A percentile compares a stretch with the other conserved stretches of the same genome.
Conservation (phyloP, 495 filamentous ascomycete genomes). For the Aspergillus sclerotiicarbonarius region DNA sequence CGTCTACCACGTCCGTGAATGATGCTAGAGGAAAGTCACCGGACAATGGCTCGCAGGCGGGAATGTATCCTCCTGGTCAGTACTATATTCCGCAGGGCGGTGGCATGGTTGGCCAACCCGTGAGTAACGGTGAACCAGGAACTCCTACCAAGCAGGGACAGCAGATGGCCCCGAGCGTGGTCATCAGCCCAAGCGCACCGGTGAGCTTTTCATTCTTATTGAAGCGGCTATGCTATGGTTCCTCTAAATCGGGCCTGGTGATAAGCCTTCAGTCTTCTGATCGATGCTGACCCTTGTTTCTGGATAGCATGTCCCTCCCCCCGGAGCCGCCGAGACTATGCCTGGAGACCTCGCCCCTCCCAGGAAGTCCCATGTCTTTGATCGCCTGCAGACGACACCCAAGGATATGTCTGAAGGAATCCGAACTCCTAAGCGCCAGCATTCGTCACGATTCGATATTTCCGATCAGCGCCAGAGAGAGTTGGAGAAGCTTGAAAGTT, state of each 20-base stretch:
- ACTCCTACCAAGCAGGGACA: constrained; percentile 69
- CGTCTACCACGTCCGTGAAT: constrained; percentile 82
- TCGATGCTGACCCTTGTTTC: constrained; percentile 22
- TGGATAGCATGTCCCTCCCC: constrained; percentile 82
- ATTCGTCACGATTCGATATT: constrained; percentile 96
- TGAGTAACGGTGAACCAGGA: constrained; percentile 55
- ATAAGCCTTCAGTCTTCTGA: neutral
- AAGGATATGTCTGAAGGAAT: constrained; percentile 96
- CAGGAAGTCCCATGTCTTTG: constrained; percentile 88
- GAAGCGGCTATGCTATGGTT: too few relatives aligned
- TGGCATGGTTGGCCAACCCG: constrained; percentile 36
- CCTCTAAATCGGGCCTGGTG: neutral
- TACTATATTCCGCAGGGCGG: constrained; percentile 34
- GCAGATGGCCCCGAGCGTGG: constrained; percentile 76
- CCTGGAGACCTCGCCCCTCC: constrained; percentile 95
- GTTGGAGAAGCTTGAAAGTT: constrained; percentile 95
- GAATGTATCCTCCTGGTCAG: constrained; percentile 35
- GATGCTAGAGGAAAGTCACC: constrained; percentile 78
- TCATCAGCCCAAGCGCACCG: constrained; percentile 92
- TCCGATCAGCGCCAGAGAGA: constrained; percentile 88
- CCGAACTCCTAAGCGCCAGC: constrained; percentile 90
- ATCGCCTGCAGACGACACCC: constrained; percentile 86
- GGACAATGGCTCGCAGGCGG: constrained; percentile 57
- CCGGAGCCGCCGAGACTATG: constrained; percentile 96
- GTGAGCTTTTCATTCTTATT: constrained; percentile 54